phyloP scores from a whole-genome alignment of 208 protist genomes.

The Trypanosoma congolense region DNA sequence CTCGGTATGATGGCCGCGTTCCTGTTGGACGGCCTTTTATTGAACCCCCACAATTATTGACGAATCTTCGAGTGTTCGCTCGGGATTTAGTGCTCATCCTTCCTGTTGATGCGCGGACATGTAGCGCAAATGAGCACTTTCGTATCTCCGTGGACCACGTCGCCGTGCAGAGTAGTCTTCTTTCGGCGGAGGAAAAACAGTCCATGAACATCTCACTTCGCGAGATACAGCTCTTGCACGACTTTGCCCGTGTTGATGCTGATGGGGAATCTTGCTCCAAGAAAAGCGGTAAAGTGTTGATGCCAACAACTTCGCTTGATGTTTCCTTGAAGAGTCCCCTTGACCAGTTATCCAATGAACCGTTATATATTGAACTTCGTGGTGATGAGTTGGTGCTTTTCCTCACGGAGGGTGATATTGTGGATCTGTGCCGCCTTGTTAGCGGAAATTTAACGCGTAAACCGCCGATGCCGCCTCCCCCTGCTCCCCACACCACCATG shows the following conservation, averaged over 20 bases:
- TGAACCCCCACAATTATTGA: conserved; percentile 55
- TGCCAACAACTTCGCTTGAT: conserved; percentile 49
- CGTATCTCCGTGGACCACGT: conserved; percentile 49
- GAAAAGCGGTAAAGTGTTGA: conserved; percentile 19
- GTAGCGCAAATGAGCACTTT: conserved; percentile 29
- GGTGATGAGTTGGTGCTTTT: conserved; percentile 45
- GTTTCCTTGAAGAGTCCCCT: conserved; percentile 51
- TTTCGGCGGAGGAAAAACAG: conserved; percentile 46
- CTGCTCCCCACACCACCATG: neutral
- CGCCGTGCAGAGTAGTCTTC: conserved; percentile 60
- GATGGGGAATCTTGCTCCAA: neutral
- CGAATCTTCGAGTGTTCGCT: conserved; percentile 62
- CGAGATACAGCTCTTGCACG: conserved; percentile 51
- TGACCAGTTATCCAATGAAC: conserved; percentile 46
- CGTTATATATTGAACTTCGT: conserved; percentile 37
- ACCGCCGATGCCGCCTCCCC: conserved; percentile 6
- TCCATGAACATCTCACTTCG: conserved; percentile 61
- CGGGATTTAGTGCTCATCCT: conserved; percentile 54
- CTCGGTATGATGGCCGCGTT: conserved; percentile 72
- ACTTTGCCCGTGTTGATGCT: neutral
- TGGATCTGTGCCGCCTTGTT: conserved; percentile 50
- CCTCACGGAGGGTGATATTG: conserved; percentile 42
- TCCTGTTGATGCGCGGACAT: conserved; percentile 53
- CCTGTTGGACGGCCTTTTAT: conserved; percentile 15
- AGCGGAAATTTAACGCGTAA: conserved; percentile 55